phyloP scores from a whole-genome alignment of 164 flowering plant genomes.

The Umbellularia californica region DNA sequence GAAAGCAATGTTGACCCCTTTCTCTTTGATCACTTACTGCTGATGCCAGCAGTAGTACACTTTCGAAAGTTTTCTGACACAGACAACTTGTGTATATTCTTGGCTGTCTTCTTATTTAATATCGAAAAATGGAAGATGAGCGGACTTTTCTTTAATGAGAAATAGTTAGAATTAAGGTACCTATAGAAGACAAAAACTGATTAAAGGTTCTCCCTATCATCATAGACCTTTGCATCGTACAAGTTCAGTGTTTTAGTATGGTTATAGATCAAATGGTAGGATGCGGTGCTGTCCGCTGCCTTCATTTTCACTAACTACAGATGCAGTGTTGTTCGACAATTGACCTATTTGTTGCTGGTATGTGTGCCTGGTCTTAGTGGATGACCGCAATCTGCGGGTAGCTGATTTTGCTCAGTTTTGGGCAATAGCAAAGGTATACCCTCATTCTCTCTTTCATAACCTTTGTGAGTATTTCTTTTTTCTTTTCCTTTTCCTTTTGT shows the following conservation, averaged over 20 bases:
- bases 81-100: constrained; percentile 1
- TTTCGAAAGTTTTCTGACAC: constrained; percentile 6
- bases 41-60: constrained; percentile 9
- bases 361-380: constrained; percentile 94
- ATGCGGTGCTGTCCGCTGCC: constrained; percentile 77
- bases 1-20: constrained; percentile 4
- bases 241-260: constrained; percentile 36
- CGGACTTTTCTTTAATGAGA: background rate
- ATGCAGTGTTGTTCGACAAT: constrained; percentile 92
- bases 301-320: constrained; percentile 78
- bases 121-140: background rate
- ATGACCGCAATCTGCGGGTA: constrained; percentile 99
- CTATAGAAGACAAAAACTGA: constrained; percentile 8
- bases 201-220: constrained; percentile 17
- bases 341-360: constrained; percentile 95
- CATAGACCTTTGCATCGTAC: constrained; percentile 21
- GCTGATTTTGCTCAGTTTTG: constrained; percentile 99
- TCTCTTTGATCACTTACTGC: constrained; percentile 11
- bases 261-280: constrained; percentile 54
- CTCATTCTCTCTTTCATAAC: constrained; percentile 46
- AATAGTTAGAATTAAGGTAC: constrained; percentile 10
- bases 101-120: constrained; percentile 9
- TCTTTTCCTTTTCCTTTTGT: background rate
- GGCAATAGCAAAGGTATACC: constrained; percentile 99
- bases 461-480: constrained; percentile 25